Evolutionary conservation across 2,329 filamentous ascomycete species (phyloP).

Genomic region (Rhexocercosporidium sp.): DNA sequence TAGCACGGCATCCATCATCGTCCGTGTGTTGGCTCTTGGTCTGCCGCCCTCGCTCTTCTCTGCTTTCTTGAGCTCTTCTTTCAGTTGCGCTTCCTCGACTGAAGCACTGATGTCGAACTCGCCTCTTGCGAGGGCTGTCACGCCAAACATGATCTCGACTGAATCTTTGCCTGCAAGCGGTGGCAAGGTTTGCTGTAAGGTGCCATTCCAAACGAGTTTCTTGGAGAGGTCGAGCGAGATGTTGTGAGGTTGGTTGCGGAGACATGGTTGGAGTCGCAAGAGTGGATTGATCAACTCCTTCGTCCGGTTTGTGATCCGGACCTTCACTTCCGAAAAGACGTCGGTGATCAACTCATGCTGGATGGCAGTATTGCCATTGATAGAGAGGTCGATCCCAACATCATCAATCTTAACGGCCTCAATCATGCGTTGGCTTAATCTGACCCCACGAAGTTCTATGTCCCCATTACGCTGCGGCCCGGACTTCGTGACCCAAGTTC

Average conservation of each 20-base stretch:
- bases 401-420: slow-evolving; percentile 84
- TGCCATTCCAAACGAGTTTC: slow-evolving; percentile 84
- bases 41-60: slow-evolving; percentile 42
- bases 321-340: slow-evolving; percentile 70
- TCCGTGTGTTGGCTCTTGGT: slow-evolving; percentile 58
- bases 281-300: slow-evolving; percentile 70
- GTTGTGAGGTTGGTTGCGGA: slow-evolving; percentile 68
- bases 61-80: slow-evolving; percentile 35
- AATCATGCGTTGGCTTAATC: slow-evolving; percentile 78
- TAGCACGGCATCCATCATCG: slow-evolving; percentile 62
- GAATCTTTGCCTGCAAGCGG: slow-evolving; percentile 62
- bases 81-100: slow-evolving; percentile 76
- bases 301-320: slow-evolving; percentile 78
- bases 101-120: slow-evolving; percentile 82
- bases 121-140: slow-evolving; percentile 78
- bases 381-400: slow-evolving; percentile 67
- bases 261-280: slow-evolving; percentile 76
- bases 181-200: slow-evolving; percentile 76
- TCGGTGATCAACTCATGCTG: slow-evolving; percentile 52
- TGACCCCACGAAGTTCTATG: slow-evolving; percentile 78
- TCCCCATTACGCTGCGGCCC: slow-evolving; percentile 62
- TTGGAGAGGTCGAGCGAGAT: slow-evolving; percentile 81
- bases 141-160: slow-evolving; percentile 68
- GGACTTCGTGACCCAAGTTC: slow-evolving; percentile 68
- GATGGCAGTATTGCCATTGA: slow-evolving; percentile 44